Percentiles rank a stretch among this genome's conserved stretches.
Conservation (phyloP, 2,329 filamentous ascomycete species). For the Fonsecaea erecta region DNA sequence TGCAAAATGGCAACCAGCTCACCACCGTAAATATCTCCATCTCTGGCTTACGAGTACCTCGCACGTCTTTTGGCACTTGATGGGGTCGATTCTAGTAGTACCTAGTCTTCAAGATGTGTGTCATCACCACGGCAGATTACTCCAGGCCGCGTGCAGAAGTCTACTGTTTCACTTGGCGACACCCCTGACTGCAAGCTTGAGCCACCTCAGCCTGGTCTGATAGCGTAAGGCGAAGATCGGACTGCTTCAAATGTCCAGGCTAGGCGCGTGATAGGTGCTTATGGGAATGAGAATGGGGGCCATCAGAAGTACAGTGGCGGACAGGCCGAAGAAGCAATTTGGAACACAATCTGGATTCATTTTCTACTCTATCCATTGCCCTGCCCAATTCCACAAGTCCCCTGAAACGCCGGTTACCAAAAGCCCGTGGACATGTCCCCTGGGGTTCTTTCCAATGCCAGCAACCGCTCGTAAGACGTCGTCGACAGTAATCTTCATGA, state of each 20-base stretch:
- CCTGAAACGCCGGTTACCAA: constrained; percentile 7
- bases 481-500: constrained; percentile 14
- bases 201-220: not conserved
- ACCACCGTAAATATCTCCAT: not conserved
- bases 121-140: constrained; percentile 13
- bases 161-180: constrained; percentile 26
- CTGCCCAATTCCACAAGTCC: not conserved
- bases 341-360: not conserved
- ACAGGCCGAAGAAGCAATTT: not conserved
- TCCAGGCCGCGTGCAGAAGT: constrained; percentile 28
- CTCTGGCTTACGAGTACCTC: not conserved
- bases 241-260: not conserved
- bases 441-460: constrained; percentile 17
- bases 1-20: not conserved
- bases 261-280: not conserved
- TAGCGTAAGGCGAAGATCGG: too few species aligned
- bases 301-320: not conserved
- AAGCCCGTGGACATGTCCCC: constrained; percentile 9
- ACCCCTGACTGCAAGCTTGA: constrained; percentile 13
- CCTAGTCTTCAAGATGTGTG: constrained; percentile 2
- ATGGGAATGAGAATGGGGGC: not conserved
- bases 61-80: constrained; percentile 2
- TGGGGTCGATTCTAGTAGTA: not conserved
- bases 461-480: constrained; percentile 10
- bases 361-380: constrained; percentile 10